phyloP scores from a whole-genome alignment of 2,329 filamentous ascomycete species.

The Pseudogymnoascus sp. region DNA sequence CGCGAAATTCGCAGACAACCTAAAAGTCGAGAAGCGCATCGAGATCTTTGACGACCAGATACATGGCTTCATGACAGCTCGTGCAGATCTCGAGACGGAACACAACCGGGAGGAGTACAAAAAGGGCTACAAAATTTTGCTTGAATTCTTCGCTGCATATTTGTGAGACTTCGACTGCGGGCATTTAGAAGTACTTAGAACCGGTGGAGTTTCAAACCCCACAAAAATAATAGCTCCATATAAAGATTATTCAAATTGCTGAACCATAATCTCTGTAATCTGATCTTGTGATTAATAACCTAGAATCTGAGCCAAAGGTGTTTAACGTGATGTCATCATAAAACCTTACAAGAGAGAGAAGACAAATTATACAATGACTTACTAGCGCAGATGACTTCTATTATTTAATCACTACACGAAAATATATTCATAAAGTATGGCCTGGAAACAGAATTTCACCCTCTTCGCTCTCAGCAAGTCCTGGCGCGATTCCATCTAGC shows the following conservation, averaged over 20 bases:
- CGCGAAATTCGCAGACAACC: slow-evolving; percentile 34
- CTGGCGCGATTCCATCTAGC: too few species aligned
- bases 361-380: not conserved
- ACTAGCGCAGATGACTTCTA: not conserved
- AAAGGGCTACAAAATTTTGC: slow-evolving; percentile 39
- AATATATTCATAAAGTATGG: too few species aligned
- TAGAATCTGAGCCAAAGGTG: not conserved
- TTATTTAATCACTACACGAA: too few species aligned
- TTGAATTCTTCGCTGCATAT: slow-evolving; percentile 36
- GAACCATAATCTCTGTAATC: not conserved
- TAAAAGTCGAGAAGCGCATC: slow-evolving; percentile 37
- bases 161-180: slow-evolving; percentile 21
- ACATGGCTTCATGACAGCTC: slow-evolving; percentile 53
- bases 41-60: slow-evolving; percentile 43
- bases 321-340: not conserved
- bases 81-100: slow-evolving; percentile 38
- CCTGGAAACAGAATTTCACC: too few species aligned
- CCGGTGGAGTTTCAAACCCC: not conserved
- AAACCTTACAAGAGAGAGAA: not conserved
- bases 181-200: not conserved
- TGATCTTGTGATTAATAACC: not conserved
- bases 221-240: not conserved
- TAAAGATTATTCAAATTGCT: not conserved
- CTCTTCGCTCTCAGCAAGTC: too few species aligned
- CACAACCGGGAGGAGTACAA: slow-evolving; percentile 39